phyloP scores from a whole-genome alignment of 202 grass and related monocot genomes.

The Cymbopogon flexuosus region DNA sequence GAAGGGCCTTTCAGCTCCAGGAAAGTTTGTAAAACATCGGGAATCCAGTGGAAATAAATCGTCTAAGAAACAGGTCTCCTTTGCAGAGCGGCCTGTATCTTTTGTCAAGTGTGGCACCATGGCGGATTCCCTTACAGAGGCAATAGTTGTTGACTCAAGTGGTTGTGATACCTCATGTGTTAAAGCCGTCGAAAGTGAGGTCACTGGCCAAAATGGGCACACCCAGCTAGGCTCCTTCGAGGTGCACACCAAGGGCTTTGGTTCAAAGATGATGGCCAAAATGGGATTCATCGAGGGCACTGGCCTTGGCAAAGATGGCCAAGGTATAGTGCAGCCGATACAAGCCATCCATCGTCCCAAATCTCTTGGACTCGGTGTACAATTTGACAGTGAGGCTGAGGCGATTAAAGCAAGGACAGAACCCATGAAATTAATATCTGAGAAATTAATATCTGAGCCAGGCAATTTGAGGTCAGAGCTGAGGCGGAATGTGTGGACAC shows the following conservation, averaged over 20 bases:
- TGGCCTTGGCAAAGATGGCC: slow-evolving; percentile 81
- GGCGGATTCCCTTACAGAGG: slow-evolving; percentile 42
- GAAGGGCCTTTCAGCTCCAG: slow-evolving; percentile 35
- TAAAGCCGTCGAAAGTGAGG: slow-evolving; percentile 24
- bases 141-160: slow-evolving; percentile 38
- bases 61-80: slow-evolving; percentile 39
- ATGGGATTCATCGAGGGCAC: slow-evolving; percentile 83
- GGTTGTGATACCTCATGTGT: slow-evolving; percentile 21
- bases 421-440: slow-evolving; percentile 12
- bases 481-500: background rate
- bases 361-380: slow-evolving; percentile 77
- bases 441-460: slow-evolving; percentile 19
- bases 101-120: slow-evolving; percentile 76
- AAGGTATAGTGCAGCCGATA: slow-evolving; percentile 77
- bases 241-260: slow-evolving; percentile 84
- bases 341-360: slow-evolving; percentile 70
- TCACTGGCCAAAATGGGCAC: background rate
- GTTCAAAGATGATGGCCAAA: slow-evolving; percentile 93
- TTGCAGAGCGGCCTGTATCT: slow-evolving; percentile 62
- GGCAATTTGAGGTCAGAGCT: slow-evolving; percentile 20
- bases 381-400: slow-evolving; percentile 48
- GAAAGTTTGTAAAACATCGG: slow-evolving; percentile 36
- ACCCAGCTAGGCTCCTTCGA: slow-evolving; percentile 66
- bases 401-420: slow-evolving; percentile 33
- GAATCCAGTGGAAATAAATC: slow-evolving; percentile 37